phyloP scores from a whole-genome alignment of 2,329 filamentous ascomycete genomes.

The Macrophomina pseudophaseolina region DNA sequence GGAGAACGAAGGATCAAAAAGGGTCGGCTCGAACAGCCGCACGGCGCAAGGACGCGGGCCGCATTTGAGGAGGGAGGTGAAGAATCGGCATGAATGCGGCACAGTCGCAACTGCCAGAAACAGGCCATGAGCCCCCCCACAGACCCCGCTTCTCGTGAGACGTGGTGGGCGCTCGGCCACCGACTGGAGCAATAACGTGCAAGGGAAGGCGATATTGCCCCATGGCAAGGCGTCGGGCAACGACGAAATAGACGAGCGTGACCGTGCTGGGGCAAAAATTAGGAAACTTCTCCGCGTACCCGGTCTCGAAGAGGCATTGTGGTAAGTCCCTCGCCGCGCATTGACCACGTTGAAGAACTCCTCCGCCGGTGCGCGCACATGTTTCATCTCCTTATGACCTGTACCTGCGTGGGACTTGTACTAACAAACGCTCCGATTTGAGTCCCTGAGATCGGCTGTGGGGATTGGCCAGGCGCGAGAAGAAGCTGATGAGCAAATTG shows the following conservation, averaged over 20 bases:
- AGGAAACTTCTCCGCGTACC: too few species aligned
- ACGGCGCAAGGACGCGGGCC: neutral
- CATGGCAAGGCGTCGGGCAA: neutral
- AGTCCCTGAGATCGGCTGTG: too few species aligned
- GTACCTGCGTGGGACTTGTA: too few species aligned
- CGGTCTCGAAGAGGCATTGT: too few species aligned
- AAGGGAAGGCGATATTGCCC: neutral
- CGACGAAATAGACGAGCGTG: neutral
- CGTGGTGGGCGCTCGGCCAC: neutral
- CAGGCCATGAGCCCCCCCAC: slow-evolving; percentile 8
- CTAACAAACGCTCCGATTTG: too few species aligned
- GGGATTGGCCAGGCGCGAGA: too few species aligned
- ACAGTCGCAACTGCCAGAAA: slow-evolving; percentile 11
- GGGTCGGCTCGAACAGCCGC: neutral
- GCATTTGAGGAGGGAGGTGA: neutral
- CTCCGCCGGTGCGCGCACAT: too few species aligned
- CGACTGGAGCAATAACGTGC: neutral
- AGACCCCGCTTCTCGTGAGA: slow-evolving; percentile 20
- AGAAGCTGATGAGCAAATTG: too few species aligned
- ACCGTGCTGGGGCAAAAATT: too few species aligned
- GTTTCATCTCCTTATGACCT: too few species aligned
- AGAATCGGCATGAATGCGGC: slow-evolving; percentile 2
- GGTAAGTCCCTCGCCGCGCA: too few species aligned
- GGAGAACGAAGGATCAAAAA: neutral
- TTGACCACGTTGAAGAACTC: too few species aligned